A percentile compares a stretch with the other conserved stretches of the same genome.
Conservation (phyloP, 108 stramenopile genomes). For the Cyclotella kingstonii region DNA sequence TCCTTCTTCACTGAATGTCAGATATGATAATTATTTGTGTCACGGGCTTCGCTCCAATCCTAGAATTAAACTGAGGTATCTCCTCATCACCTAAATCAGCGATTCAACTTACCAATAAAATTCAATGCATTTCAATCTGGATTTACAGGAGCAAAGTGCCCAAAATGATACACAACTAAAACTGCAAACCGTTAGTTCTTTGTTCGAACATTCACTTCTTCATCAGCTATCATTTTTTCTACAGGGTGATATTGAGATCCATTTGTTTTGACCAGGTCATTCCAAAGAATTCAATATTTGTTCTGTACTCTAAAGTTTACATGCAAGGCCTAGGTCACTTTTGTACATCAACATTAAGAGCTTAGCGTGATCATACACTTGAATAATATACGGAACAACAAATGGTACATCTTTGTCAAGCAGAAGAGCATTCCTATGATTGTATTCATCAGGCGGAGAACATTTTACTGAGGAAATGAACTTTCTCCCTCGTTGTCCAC, state of each 20-base stretch:
- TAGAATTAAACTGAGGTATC: conserved; percentile 33
- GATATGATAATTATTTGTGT: too few relatives aligned
- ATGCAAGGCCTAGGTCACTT: conserved; percentile 67
- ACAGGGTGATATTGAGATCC: conserved; percentile 27
- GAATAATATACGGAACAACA: conserved; percentile 64
- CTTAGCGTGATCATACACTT: conserved; percentile 62
- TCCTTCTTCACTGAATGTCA: too few relatives aligned
- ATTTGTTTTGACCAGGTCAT: conserved; percentile 54
- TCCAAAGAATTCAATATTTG: conserved; percentile 56
- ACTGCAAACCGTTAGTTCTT: conserved; percentile 56
- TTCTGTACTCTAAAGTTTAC: conserved; percentile 57
- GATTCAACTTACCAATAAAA: conserved; percentile 51
- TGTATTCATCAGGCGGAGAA: conserved; percentile 1
- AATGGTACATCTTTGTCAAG: conserved; percentile 63
- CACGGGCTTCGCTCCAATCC: too few relatives aligned
- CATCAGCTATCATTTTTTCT: conserved; percentile 53
- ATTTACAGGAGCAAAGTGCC: conserved; percentile 73
- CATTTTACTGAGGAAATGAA: too few relatives aligned
- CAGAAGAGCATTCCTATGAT: conserved; percentile 34
- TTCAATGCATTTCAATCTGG: conserved; percentile 48
- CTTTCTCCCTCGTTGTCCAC: conserved; percentile 45
- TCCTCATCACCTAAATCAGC: conserved; percentile 41
- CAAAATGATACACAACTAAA: conserved; percentile 61
- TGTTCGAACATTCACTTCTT: conserved; percentile 49
- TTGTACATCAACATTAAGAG: conserved; percentile 68